Evolutionary conservation across 2,329 filamentous ascomycete genomes (phyloP).

Genomic region (Claviceps spartinae): DNA sequence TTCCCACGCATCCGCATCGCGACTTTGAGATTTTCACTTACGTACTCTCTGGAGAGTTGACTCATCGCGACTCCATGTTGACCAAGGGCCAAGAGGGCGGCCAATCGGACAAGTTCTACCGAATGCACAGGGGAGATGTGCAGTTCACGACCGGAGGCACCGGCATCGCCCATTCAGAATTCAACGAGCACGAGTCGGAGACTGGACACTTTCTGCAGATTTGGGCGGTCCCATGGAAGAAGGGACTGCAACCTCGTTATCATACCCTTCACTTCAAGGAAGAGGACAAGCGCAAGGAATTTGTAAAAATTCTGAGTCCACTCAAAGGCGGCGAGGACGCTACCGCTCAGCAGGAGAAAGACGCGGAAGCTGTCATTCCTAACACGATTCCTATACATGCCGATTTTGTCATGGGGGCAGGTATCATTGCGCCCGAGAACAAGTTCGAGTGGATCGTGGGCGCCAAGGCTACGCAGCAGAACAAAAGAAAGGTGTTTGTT

Average conservation of each 20-base stretch:
- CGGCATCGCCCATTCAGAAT: constrained; percentile 67
- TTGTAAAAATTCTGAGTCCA: constrained; percentile 65
- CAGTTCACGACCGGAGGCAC: constrained; percentile 85
- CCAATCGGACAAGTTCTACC: constrained; percentile 49
- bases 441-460: constrained; percentile 63
- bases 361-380: constrained; percentile 44
- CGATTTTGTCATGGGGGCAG: constrained; percentile 71
- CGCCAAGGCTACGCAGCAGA: constrained; percentile 34
- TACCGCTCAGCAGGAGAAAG: constrained; percentile 47
- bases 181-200: constrained; percentile 58
- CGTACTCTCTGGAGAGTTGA: constrained; percentile 72
- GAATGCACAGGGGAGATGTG: constrained; percentile 67
- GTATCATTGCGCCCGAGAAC: constrained; percentile 51
- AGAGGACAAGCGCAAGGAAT: constrained; percentile 53
- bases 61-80: constrained; percentile 77
- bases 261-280: constrained; percentile 63
- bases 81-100: constrained; percentile 50
- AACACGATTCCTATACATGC: constrained; percentile 73
- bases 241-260: constrained; percentile 59
- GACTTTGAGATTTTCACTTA: constrained; percentile 88
- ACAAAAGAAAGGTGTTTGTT: constrained; percentile 60
- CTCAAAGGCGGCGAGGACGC: constrained; percentile 53
- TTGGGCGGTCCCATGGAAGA: constrained; percentile 69
- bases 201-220: constrained; percentile 81
- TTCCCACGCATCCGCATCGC: constrained; percentile 72